Conservation (phyloP, 1,284 basidiomycete species). For the Marasmius tenuissimus region DNA sequence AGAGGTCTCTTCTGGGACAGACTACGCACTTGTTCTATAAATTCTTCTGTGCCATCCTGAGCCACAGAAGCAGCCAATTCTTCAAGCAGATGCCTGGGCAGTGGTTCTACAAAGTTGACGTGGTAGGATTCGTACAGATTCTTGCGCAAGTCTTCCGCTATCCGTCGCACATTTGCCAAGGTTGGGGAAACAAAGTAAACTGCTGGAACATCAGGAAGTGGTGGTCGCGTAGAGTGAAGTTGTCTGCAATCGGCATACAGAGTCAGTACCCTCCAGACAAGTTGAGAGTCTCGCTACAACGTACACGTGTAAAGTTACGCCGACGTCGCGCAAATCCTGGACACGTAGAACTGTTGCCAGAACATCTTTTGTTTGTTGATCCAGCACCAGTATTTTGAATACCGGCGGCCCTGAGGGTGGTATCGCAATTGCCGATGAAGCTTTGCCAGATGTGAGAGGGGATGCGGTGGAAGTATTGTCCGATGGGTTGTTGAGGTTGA, state of each 20-base stretch:
- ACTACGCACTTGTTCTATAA: slow-evolving; percentile 72
- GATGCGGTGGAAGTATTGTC: slow-evolving; percentile 36
- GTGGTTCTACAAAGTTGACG: slow-evolving; percentile 92
- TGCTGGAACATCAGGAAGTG: slow-evolving; percentile 93
- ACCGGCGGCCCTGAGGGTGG: slow-evolving; percentile 74
- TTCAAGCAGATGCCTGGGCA: slow-evolving; percentile 87
- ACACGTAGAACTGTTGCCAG: slow-evolving; percentile 94
- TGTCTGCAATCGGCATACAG: slow-evolving; percentile 56
- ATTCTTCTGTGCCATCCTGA: slow-evolving; percentile 80
- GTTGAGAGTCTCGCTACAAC: slow-evolving; percentile 27
- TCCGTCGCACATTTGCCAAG: slow-evolving; percentile 81
- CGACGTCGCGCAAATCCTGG: slow-evolving; percentile 94
- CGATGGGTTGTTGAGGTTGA: slow-evolving; percentile 58
- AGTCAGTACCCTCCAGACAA: slow-evolving; percentile 8
- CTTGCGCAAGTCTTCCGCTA: slow-evolving; percentile 87
- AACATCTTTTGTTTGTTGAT: slow-evolving; percentile 95
- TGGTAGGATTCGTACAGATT: slow-evolving; percentile 92
- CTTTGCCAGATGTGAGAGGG: slow-evolving; percentile 34
- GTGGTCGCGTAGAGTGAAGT: slow-evolving; percentile 86
- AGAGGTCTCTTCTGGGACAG: neutral
- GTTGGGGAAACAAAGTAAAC: slow-evolving; percentile 97
- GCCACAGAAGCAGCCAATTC: slow-evolving; percentile 92
- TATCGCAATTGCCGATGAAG: slow-evolving; percentile 42
- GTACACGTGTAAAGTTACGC: slow-evolving; percentile 96
- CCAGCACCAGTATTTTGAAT: slow-evolving; percentile 96